A percentile compares a stretch with the other conserved stretches of the same genome.
Evolutionary conservation across 306 rosid genomes (phyloP).

Genomic region (Pyrus bretschneideri): DNA sequence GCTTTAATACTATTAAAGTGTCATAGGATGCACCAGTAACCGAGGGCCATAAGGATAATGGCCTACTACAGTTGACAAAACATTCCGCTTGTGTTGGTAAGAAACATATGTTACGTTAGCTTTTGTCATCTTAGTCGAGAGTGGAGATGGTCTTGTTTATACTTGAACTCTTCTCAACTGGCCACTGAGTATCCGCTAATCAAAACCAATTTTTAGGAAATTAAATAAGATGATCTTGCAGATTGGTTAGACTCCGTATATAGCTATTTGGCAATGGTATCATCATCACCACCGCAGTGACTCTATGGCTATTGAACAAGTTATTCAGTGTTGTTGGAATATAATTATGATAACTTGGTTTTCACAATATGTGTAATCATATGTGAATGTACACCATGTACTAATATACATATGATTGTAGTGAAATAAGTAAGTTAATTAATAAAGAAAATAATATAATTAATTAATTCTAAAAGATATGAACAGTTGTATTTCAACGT

Average conservation of each 20-base stretch:
- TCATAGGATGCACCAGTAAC: slow-evolving; percentile 52
- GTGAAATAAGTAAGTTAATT: no score
- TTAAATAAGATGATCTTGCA: slow-evolving; percentile 44
- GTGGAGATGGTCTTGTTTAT: neutral
- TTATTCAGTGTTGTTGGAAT: no score
- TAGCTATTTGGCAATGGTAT: slow-evolving; percentile 80
- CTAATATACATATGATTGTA: no score
- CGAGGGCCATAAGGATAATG: slow-evolving; percentile 40
- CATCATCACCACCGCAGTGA: no score
- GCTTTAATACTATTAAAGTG: slow-evolving; percentile 64
- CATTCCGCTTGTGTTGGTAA: slow-evolving; percentile 58
- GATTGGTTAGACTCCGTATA: slow-evolving; percentile 76
- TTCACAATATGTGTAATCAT: no score
- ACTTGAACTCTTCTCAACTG: neutral
- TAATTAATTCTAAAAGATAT: no score
- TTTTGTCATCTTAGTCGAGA: neutral
- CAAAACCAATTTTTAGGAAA: slow-evolving; percentile 27
- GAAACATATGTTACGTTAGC: slow-evolving; percentile 2
- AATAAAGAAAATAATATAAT: no score
- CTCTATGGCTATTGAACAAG: no score
- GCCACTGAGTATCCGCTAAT: slow-evolving; percentile 24
- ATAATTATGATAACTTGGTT: no score
- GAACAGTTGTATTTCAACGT: no score
- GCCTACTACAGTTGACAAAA: slow-evolving; percentile 50
- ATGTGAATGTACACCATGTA: no score